These are phyloP conservation scores for Serendipita indica DNA, from an alignment of 768 basidiomycete species.

Conservation along the genomic window DNA sequence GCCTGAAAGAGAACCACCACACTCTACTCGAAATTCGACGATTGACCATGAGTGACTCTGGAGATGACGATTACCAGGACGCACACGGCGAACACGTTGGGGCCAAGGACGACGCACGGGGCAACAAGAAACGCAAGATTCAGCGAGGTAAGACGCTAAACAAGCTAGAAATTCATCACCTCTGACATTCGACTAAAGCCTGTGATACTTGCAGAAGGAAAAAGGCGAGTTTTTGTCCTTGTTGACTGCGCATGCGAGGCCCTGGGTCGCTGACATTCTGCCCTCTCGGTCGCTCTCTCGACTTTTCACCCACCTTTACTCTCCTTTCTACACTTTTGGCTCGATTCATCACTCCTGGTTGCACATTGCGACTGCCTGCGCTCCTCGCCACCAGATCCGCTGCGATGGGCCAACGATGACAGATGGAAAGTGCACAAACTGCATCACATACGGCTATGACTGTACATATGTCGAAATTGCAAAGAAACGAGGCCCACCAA, in stretches of 20 bases:
- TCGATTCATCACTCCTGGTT: conserved; percentile 17
- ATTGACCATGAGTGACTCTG: conserved; percentile 11
- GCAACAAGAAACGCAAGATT: conserved; percentile 51
- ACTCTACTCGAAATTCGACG: too few relatives aligned
- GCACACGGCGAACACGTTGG: conserved; percentile 3
- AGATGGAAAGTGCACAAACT: conserved; percentile 48
- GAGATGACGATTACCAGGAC: conserved; percentile 15
- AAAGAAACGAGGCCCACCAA: conserved; percentile 51
- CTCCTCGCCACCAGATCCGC: background rate
- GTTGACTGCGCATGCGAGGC: conserved; percentile 1
- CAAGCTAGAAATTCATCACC: too few relatives aligned
- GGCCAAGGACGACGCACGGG: conserved; percentile 15
- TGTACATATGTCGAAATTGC: conserved; percentile 58
- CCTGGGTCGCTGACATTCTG: conserved; percentile 9
- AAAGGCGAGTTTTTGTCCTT: conserved; percentile 42
- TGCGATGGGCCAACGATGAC: conserved; percentile 26
- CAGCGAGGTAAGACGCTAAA: too few relatives aligned
- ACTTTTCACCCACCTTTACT: conserved; percentile 21
- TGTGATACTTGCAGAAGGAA: conserved; percentile 75
- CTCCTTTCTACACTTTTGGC: conserved; percentile 9
- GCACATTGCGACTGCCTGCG: background rate
- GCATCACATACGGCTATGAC: conserved; percentile 39
- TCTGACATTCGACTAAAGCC: too few relatives aligned
- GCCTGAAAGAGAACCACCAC: too few relatives aligned
- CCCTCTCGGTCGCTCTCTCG: conserved; percentile 12